These are phyloP conservation scores for Carex scoparia DNA, from an alignment of 176 grass and related monocot species.

Conservation along the genomic window DNA sequence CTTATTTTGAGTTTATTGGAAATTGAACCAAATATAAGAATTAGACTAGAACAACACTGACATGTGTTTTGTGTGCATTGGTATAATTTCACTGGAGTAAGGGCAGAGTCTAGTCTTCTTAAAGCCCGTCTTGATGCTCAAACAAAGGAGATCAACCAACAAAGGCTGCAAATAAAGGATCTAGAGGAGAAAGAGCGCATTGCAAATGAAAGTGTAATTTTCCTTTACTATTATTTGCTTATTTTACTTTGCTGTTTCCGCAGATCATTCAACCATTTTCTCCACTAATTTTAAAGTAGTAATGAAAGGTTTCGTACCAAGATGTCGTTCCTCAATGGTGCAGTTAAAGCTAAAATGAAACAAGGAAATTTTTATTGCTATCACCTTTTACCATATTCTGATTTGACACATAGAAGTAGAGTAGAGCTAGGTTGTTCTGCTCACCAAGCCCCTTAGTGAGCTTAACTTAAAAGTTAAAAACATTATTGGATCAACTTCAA, in stretches of 20 bases:
- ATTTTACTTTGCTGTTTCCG: background rate
- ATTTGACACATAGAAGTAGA: background rate
- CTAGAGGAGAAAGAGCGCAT: conserved; percentile 79
- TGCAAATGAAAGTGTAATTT: conserved; percentile 92
- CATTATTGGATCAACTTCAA: too few species aligned
- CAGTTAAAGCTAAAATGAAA: background rate
- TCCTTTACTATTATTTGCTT: conserved; percentile 18
- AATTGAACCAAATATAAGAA: background rate
- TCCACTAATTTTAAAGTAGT: background rate
- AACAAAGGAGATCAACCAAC: conserved; percentile 69
- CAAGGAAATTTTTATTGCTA: background rate
- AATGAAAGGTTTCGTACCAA: background rate
- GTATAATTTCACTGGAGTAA: conserved; percentile 53
- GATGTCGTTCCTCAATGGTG: background rate
- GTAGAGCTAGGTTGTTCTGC: too few species aligned
- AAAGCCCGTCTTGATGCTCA: conserved; percentile 82
- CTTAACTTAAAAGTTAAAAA: too few species aligned
- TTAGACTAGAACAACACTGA: conserved; percentile 22
- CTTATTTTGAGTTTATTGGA: background rate
- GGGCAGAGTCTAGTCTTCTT: conserved; percentile 87
- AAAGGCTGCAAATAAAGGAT: conserved; percentile 72
- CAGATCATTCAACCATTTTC: background rate
- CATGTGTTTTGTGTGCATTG: conserved; percentile 25
- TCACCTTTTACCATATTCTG: background rate
- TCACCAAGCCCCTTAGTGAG: too few species aligned